These are phyloP conservation scores for Podaxis pistillaris DNA, from an alignment of 768 basidiomycete species.

Conservation along the genomic window DNA sequence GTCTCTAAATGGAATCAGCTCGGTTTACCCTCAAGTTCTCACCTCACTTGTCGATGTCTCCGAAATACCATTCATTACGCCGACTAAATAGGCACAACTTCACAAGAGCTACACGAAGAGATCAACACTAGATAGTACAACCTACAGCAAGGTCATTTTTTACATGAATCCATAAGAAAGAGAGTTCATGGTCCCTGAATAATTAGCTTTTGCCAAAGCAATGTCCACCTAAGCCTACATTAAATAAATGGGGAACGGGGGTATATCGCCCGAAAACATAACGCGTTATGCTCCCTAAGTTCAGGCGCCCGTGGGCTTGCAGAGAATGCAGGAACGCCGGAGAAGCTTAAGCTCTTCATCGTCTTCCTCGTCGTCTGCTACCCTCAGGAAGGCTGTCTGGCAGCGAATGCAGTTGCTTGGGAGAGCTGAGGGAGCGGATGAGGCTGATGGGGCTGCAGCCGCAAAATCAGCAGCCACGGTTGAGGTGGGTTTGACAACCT, in stretches of 20 bases:
- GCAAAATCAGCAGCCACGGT: not conserved
- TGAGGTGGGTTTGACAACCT: not conserved
- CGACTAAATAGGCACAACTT: no score
- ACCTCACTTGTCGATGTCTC: no score
- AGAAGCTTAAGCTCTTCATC: constrained; percentile 3
- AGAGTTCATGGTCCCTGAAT: not conserved
- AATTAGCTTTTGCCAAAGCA: not conserved
- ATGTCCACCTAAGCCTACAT: not conserved
- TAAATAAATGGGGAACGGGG: not conserved
- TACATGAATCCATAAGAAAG: no score
- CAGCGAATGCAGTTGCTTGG: constrained; percentile 6
- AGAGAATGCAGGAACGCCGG: constrained; percentile 4
- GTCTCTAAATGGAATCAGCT: no score
- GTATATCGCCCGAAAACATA: not conserved
- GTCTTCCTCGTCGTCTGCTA: constrained; percentile 4
- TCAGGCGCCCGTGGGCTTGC: not conserved
- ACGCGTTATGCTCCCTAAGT: not conserved
- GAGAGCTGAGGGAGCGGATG: not conserved
- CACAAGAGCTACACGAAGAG: no score
- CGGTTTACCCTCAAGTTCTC: no score
- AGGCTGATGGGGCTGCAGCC: not conserved
- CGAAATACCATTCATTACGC: no score
- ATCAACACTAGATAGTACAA: no score
- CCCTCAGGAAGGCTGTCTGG: constrained; percentile 4
- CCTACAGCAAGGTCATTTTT: no score